Conservation (phyloP, 306 rosid genomes). For the Pyrus betulifolia region DNA sequence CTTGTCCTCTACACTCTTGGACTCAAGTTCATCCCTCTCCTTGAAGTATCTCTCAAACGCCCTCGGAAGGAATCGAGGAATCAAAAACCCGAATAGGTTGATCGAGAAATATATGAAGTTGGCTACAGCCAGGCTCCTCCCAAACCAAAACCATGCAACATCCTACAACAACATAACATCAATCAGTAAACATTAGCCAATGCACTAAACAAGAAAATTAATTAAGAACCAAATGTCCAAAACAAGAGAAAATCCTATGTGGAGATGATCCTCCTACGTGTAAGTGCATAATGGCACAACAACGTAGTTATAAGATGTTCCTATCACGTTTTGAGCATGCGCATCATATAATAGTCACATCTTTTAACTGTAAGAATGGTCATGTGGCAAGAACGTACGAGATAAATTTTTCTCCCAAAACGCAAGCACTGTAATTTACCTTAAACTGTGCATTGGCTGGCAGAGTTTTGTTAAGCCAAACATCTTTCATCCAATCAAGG, state of each 20-base stretch:
- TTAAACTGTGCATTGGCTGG: constrained; percentile 54
- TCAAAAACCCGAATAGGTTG: constrained; percentile 61
- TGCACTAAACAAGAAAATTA: not conserved
- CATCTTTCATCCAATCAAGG: constrained; percentile 62
- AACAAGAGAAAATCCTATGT: not conserved
- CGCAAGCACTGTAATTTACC: constrained; percentile 18
- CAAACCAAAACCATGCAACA: constrained; percentile 69
- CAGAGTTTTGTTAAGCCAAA: constrained; percentile 58
- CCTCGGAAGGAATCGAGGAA: constrained; percentile 74
- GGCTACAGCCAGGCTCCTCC: constrained; percentile 46
- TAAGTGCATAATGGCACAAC: not conserved
- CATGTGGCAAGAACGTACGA: not conserved
- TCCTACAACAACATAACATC: constrained; percentile 36
- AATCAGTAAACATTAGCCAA: not conserved
- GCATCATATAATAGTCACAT: not conserved
- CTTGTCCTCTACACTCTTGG: constrained; percentile 56
- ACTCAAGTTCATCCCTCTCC: constrained; percentile 42
- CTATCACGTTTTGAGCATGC: not conserved
- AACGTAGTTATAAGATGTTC: not conserved
- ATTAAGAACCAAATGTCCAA: not conserved
- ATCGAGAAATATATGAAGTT: constrained; percentile 51
- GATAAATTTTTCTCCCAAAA: not conserved
- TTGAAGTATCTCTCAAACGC: constrained; percentile 65
- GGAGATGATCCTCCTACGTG: not conserved
- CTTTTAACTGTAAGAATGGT: too few species aligned